A percentile compares a stretch with the other conserved stretches of the same genome.
These are phyloP conservation scores for Ceraceosorus guamensis DNA, from an alignment of 1,284 basidiomycete genomes.

Conservation along the genomic window DNA sequence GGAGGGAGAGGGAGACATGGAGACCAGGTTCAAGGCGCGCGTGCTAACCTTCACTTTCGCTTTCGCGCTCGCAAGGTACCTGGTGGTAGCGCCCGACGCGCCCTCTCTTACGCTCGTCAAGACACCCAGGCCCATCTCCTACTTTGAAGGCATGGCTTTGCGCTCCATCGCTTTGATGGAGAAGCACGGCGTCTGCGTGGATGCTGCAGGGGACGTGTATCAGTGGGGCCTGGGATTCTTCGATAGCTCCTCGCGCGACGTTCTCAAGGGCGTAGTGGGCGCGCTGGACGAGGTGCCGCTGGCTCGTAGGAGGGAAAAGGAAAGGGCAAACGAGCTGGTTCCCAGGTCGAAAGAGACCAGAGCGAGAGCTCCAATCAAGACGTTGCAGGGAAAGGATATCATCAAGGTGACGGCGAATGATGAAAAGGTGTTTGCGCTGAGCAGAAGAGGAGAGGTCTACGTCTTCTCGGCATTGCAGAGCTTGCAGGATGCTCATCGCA, in stretches of 20 bases:
- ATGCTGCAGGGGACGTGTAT: slow-evolving; percentile 60
- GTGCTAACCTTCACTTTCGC: not conserved
- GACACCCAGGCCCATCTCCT: slow-evolving; percentile 33
- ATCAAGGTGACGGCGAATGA: slow-evolving; percentile 37
- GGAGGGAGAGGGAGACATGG: no score
- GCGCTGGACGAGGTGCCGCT: slow-evolving; percentile 29
- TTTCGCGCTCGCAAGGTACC: no score
- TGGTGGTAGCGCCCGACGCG: slow-evolving; percentile 40
- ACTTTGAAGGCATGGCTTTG: slow-evolving; percentile 40
- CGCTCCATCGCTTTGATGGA: slow-evolving; percentile 40
- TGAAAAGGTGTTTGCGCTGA: slow-evolving; percentile 38
- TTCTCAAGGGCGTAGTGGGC: slow-evolving; percentile 8
- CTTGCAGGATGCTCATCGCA: slow-evolving; percentile 19
- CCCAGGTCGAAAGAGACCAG: slow-evolving; percentile 17
- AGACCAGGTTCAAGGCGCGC: not conserved
- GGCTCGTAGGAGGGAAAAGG: slow-evolving; percentile 23
- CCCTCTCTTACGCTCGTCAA: slow-evolving; percentile 23
- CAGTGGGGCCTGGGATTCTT: slow-evolving; percentile 48
- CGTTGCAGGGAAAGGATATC: slow-evolving; percentile 41
- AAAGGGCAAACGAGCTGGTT: slow-evolving; percentile 20
- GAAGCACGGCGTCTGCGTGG: slow-evolving; percentile 43
- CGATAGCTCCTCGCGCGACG: slow-evolving; percentile 19
- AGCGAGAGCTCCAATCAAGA: slow-evolving; percentile 27
- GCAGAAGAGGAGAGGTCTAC: slow-evolving; percentile 40
- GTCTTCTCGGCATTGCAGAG: slow-evolving; percentile 31